Conservation (phyloP, 768 basidiomycete genomes). For the Amanita fuliginea region DNA sequence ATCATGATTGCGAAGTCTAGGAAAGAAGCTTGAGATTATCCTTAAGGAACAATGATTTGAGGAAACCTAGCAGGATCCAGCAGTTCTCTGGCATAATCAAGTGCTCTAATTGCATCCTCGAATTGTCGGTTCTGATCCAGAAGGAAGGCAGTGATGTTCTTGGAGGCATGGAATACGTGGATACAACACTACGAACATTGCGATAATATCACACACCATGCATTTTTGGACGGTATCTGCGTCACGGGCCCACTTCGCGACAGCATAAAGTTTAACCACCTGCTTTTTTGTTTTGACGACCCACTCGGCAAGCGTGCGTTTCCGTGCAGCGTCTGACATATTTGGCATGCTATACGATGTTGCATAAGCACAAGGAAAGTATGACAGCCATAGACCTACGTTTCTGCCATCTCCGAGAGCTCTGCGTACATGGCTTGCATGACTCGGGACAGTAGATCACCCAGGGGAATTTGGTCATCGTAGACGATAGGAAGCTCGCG, state of each 20-base stretch:
- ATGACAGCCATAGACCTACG: conserved; percentile 36
- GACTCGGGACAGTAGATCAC: conserved; percentile 66
- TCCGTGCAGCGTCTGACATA: conserved; percentile 73
- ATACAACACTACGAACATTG: not conserved
- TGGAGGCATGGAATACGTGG: conserved; percentile 6
- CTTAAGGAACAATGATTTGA: conserved; percentile 3
- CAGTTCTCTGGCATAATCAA: conserved; percentile 56
- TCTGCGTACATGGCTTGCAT: conserved; percentile 77
- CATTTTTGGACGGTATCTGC: conserved; percentile 77
- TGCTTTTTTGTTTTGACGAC: conserved; percentile 88
- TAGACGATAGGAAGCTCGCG: conserved; percentile 61
- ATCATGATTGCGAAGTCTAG: conserved; percentile 87
- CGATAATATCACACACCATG: conserved; percentile 40
- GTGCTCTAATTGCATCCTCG: conserved; percentile 48
- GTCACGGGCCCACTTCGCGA: conserved; percentile 81
- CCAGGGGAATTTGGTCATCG: conserved; percentile 65
- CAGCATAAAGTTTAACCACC: conserved; percentile 79
- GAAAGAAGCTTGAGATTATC: not conserved
- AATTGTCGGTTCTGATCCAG: conserved; percentile 82
- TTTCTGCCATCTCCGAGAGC: conserved; percentile 75
- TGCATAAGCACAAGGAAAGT: not conserved
- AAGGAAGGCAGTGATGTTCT: conserved; percentile 86
- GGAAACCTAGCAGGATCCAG: conserved; percentile 70
- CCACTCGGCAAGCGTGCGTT: conserved; percentile 78
- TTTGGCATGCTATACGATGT: conserved; percentile 48